A percentile compares a stretch with the other conserved stretches of the same genome.
Evolutionary conservation across 305 asterid genomes (phyloP).

Genomic region (Rubia occidens): DNA sequence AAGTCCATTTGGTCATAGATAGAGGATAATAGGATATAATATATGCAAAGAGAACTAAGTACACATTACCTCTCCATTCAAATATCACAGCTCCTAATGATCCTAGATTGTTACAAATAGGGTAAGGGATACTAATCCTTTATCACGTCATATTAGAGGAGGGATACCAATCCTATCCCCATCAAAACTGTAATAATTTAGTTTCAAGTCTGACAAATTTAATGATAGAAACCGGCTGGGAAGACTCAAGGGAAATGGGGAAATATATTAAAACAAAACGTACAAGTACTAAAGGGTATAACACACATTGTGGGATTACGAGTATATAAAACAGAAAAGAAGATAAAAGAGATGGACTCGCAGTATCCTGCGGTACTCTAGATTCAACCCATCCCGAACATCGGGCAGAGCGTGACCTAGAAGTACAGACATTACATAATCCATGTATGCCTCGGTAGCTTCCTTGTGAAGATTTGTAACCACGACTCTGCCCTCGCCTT

Average conservation of each 20-base stretch:
- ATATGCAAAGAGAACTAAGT: no score
- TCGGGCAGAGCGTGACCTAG: conserved; percentile 89
- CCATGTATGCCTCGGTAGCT: conserved; percentile 86
- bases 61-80: no score
- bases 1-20: no score
- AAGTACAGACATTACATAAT: conserved; percentile 91
- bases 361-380: conserved; percentile 85
- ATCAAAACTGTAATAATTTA: background rate
- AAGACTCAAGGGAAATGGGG: background rate
- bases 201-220: background rate
- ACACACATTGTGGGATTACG: no score
- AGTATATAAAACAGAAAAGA: background rate
- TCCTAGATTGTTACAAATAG: no score
- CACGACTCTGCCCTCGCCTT: conserved; percentile 54
- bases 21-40: no score
- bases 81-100: no score
- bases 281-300: background rate
- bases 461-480: conserved; percentile 72
- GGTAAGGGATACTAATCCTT: background rate
- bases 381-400: conserved; percentile 87
- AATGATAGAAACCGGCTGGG: background rate
- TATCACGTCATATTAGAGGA: no score
- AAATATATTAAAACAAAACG: background rate
- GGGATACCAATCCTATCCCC: background rate
- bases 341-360: conserved; percentile 27